Base-by-base conservation (phyloP, 2,329 filamentous ascomycete genomes). In the Neofusicoccum ribis region DNA sequence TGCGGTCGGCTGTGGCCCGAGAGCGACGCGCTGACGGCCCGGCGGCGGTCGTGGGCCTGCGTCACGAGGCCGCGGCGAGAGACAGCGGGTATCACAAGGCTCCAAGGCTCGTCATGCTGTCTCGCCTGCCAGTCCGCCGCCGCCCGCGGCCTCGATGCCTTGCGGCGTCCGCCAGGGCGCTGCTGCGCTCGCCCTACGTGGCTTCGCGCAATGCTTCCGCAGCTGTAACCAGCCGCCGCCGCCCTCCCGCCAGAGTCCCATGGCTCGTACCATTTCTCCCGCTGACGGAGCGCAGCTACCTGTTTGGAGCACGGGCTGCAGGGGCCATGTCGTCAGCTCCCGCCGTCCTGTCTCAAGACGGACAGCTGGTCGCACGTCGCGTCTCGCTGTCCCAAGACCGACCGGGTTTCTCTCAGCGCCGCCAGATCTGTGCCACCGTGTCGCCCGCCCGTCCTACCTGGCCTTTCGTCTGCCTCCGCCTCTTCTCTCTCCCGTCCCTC, bases 101-200 rank as follows among this genome's bases (percentile, higher is more conserved):
- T 17, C 41, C 41, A 60, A 46, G 56, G 56, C 43, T 14, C 31
- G 27, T 60, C 56, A 37, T 44, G 23, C 39, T 59, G 54, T 59
- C 39, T 59, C 41, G 54, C 39, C 15, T 27, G 27, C 41, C 41
- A n/a, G 23, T 23, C 23, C 23, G 23, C 23, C 23, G 23, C 23
- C 23, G 23, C 23, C 23, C 23, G 23, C 23, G 23, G 23, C 23
- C 23, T 23, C 23, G 23, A 23, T 23, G 23, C 23, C 23, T 3
- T 23, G 23, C 23, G 23, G 23, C 23, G 23, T 23, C 23, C 23
- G 23, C 23, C 23, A 23, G 23, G 23, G 23, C 23, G 23, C 23
- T 23, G 23, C 49, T 27, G 27, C 49, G 36, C 23, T 50, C 27
- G 17, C 46, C 46, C 14, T 9, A 31, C 6, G n/a, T 8, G 6